Evolutionary conservation across 345 rosid species (phyloP).

Genomic region (Euphorbia pulcherrima): DNA sequence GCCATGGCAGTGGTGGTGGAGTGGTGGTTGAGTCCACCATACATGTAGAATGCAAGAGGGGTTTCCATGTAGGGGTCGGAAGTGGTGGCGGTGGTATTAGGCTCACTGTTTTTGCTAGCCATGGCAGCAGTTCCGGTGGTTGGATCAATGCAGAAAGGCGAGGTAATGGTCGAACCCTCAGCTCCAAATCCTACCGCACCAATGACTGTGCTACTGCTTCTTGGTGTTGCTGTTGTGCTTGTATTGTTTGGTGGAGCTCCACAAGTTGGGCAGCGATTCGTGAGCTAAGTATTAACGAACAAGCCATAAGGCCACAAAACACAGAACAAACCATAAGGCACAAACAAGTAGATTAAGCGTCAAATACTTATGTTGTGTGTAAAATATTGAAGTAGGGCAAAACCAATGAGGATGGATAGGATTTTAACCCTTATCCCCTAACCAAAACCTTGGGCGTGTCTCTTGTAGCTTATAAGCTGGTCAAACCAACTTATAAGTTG

Average conservation of each 20-base stretch:
- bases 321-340: too few species aligned
- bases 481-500: too few species aligned
- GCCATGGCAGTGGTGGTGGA: constrained; percentile 1
- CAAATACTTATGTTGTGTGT: too few species aligned
- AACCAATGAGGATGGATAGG: too few species aligned
- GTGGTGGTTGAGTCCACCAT: constrained; percentile 14
- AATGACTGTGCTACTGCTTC: constrained; percentile 28
- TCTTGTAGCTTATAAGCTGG: too few species aligned
- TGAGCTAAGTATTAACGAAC: constrained; percentile 23
- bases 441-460: too few species aligned
- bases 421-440: too few species aligned
- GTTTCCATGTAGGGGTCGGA: constrained; percentile 17
- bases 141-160: constrained; percentile 29
- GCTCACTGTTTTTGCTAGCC: constrained; percentile 4
- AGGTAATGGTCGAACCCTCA: constrained; percentile 35
- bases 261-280: constrained; percentile 37
- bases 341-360: too few species aligned
- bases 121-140: background rate
- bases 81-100: background rate
- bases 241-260: constrained; percentile 14
- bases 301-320: too few species aligned
- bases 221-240: constrained; percentile 29
- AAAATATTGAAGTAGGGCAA: too few species aligned
- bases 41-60: constrained; percentile 33
- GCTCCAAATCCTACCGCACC: constrained; percentile 21